Conservation (phyloP, 2,329 filamentous ascomycete species). For the Elsinoe australis region DNA sequence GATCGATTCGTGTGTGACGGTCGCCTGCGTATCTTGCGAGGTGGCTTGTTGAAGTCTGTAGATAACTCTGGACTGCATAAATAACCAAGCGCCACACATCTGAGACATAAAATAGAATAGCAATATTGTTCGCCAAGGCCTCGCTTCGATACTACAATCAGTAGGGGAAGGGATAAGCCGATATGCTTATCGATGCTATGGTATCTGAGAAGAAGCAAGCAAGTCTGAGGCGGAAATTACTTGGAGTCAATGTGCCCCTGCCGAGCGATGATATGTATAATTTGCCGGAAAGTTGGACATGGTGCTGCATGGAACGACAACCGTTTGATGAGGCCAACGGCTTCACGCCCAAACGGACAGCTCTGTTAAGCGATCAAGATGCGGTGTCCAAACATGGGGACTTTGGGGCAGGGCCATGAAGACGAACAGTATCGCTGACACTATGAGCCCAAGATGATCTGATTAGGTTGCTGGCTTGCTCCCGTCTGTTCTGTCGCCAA, state of each 20-base stretch:
- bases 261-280: too few relatives aligned
- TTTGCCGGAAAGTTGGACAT: too few relatives aligned
- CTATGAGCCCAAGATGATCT: too few relatives aligned
- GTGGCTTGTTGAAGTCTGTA: not conserved
- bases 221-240: constrained; percentile 12
- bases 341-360: not conserved
- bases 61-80: too few relatives aligned
- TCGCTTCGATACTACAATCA: not conserved
- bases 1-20: not conserved
- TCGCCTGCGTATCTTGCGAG: not conserved
- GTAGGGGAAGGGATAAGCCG: constrained; percentile 6
- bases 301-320: constrained; percentile 9
- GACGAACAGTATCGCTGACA: not conserved
- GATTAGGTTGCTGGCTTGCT: too few relatives aligned
- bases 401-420: not conserved
- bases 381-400: too few relatives aligned
- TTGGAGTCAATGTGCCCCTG: too few relatives aligned
- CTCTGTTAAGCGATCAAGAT: not conserved
- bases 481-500: too few relatives aligned
- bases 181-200: too few relatives aligned
- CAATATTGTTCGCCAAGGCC: constrained; percentile 6
- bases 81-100: constrained; percentile 2
- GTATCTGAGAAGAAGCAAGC: too few relatives aligned
- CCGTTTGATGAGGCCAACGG: not conserved
- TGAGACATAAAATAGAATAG: constrained; percentile 1